phyloP scores from a whole-genome alignment of 108 stramenopile genomes.

The Ochromonas danica region DNA sequence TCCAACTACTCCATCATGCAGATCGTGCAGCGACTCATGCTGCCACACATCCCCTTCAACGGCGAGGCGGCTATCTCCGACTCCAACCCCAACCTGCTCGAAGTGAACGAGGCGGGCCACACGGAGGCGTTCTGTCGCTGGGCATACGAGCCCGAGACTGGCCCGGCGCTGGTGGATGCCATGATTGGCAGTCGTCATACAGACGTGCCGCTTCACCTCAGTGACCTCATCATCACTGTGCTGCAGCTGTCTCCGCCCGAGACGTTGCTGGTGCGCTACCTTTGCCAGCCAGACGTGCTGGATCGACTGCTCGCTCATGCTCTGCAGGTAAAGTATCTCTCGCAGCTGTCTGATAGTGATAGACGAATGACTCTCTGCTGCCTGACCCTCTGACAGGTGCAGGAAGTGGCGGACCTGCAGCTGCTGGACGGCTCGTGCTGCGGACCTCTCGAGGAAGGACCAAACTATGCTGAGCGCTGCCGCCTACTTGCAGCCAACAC shows the following conservation, averaged over 20 bases:
- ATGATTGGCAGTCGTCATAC: background rate
- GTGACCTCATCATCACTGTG: conserved; percentile 40
- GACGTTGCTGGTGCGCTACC: conserved; percentile 36
- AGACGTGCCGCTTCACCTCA: conserved; percentile 40
- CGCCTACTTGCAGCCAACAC: background rate
- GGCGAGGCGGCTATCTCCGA: conserved; percentile 75
- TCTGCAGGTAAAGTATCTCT: too few species aligned
- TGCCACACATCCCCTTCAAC: conserved; percentile 73
- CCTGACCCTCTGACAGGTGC: too few species aligned
- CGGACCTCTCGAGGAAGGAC: too few species aligned
- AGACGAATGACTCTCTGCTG: too few species aligned
- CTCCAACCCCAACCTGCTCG: conserved; percentile 65
- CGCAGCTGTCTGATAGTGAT: too few species aligned
- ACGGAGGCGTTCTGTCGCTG: conserved; percentile 22
- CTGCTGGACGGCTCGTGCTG: too few species aligned
- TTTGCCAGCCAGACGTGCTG: conserved; percentile 23
- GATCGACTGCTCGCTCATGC: background rate
- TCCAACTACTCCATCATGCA: conserved; percentile 89
- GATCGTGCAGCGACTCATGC: conserved; percentile 77
- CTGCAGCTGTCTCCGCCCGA: conserved; percentile 47
- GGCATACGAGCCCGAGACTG: conserved; percentile 27
- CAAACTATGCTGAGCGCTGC: too few species aligned
- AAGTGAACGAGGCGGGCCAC: conserved; percentile 53
- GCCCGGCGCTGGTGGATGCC: background rate
- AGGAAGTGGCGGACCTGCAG: too few species aligned